phyloP scores from a whole-genome alignment of 345 rosid genomes.

The Eucalyptus albens region DNA sequence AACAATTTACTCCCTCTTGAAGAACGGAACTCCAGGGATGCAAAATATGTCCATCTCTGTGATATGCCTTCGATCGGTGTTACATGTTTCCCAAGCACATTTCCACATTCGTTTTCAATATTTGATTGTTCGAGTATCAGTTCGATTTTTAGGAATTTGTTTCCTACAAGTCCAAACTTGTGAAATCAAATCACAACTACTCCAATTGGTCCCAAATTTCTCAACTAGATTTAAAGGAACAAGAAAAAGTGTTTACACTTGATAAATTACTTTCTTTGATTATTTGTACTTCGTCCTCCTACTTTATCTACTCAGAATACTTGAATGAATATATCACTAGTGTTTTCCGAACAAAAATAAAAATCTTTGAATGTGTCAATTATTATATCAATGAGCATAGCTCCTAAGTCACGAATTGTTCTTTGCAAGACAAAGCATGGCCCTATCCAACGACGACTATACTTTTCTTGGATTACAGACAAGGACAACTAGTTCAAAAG shows the following conservation, averaged over 20 bases:
- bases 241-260: not conserved
- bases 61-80: too few species aligned
- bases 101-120: fast-evolving
- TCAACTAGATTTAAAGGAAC: not conserved
- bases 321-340: too few species aligned
- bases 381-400: not conserved
- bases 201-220: not conserved
- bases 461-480: not conserved
- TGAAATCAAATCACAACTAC: not conserved
- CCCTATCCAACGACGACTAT: not conserved
- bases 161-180: not conserved
- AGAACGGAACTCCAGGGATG: too few species aligned
- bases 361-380: not conserved
- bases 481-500: not conserved
- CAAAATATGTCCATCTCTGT: fast-evolving
- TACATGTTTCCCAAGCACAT: fast-evolving
- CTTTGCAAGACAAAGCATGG: not conserved
- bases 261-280: not conserved
- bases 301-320: too few species aligned
- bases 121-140: too few species aligned
- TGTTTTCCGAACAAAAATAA: not conserved
- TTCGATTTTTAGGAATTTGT: too few species aligned
- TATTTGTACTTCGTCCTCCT: not conserved
- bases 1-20: too few species aligned
- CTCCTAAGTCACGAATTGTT: not conserved